Percentiles rank a stretch among this genome's conserved stretches.
phyloP scores from a whole-genome alignment of 75 land plant species.

The Cupressus sempervirens region DNA sequence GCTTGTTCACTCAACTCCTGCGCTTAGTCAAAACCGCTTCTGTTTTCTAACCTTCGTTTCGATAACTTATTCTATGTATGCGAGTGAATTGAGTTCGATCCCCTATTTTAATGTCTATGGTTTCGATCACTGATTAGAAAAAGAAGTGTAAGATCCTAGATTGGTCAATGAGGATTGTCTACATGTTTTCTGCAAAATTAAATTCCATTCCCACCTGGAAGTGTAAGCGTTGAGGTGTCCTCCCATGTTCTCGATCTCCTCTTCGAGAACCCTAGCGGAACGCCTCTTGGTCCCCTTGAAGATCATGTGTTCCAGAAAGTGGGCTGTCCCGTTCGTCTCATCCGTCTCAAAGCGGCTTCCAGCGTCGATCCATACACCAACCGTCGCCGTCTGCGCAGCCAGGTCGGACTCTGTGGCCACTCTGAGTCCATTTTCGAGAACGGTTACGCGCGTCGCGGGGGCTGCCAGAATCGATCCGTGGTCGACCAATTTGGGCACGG shows the following conservation, averaged over 20 bases:
- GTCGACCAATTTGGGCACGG: slow-evolving; percentile 44
- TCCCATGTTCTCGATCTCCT: slow-evolving; percentile 98
- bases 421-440: slow-evolving; percentile 78
- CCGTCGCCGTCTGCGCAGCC: slow-evolving; percentile 72
- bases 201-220: slow-evolving; percentile 10
- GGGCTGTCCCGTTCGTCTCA: slow-evolving; percentile 88
- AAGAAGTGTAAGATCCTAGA: no score
- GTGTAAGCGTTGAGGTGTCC: slow-evolving; percentile 96
- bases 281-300: slow-evolving; percentile 77
- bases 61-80: no score
- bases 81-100: no score
- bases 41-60: no score
- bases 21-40: no score
- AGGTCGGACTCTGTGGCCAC: slow-evolving; percentile 86
- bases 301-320: slow-evolving; percentile 96
- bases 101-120: no score
- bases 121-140: no score
- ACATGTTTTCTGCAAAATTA: background rate
- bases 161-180: no score
- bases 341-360: slow-evolving; percentile 88
- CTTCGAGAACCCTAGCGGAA: slow-evolving; percentile 63
- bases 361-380: slow-evolving; percentile 98
- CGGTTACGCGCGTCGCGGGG: slow-evolving; percentile 74
- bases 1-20: no score
- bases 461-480: slow-evolving; percentile 70